Percentiles rank a stretch among this genome's conserved stretches.
Evolutionary conservation across 768 basidiomycete genomes (phyloP).

Genomic region (Russula ochroleuca): DNA sequence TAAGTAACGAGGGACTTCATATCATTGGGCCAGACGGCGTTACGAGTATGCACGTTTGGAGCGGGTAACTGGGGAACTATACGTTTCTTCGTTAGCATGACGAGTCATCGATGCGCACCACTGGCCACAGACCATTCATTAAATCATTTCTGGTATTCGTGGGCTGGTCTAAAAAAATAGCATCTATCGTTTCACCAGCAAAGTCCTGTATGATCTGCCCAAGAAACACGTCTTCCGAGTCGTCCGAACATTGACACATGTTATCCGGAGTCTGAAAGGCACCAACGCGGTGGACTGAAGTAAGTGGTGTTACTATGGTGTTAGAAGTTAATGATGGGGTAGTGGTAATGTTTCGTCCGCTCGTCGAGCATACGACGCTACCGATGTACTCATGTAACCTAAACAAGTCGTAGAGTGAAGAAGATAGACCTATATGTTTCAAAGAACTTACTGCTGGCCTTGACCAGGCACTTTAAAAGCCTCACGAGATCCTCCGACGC

Average conservation of each 20-base stretch:
- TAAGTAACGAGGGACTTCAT: slow-evolving; percentile 4
- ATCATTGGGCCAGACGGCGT: background rate
- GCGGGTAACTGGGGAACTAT: slow-evolving; percentile 22
- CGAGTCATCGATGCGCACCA: background rate
- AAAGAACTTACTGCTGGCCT: slow-evolving; percentile 3
- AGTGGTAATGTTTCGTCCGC: background rate
- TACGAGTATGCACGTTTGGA: slow-evolving; percentile 12
- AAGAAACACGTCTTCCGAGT: slow-evolving; percentile 10
- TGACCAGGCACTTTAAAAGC: slow-evolving; percentile 4
- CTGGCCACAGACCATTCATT: slow-evolving; percentile 24
- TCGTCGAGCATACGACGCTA: background rate
- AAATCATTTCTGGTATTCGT: background rate
- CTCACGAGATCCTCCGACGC: background rate
- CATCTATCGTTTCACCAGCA: slow-evolving; percentile 7
- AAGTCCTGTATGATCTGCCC: background rate
- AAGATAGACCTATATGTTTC: background rate
- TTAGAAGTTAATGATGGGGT: background rate
- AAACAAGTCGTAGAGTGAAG: background rate
- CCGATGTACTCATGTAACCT: slow-evolving; percentile 19
- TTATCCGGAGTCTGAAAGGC: background rate
- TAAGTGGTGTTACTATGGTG: background rate
- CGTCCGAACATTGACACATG: slow-evolving; percentile 8
- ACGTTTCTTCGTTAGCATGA: background rate
- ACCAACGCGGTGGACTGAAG: background rate
- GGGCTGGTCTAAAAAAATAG: slow-evolving; percentile 8